A percentile compares a stretch with the other conserved stretches of the same genome.
Evolutionary conservation across 306 rosid genomes (phyloP).

Genomic region (Glycine tomentella): DNA sequence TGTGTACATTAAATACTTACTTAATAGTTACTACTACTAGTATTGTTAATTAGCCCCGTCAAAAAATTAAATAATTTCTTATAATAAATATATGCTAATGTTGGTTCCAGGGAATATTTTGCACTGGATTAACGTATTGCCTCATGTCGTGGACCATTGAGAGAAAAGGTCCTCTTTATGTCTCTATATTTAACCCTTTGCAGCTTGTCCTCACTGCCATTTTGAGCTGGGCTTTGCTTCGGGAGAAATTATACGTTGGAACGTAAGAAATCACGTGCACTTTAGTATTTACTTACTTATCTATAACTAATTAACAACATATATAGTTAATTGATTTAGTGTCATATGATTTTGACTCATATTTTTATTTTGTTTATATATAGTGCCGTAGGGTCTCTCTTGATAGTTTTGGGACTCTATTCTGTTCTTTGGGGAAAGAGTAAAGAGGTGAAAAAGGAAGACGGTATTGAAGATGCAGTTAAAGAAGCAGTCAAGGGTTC

Average conservation of each 20-base stretch:
- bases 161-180: conserved; percentile 83
- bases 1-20: too few relatives aligned
- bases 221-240: conserved; percentile 77
- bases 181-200: conserved; percentile 70
- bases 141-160: conserved; percentile 82
- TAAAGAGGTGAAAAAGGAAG: conserved; percentile 52
- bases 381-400: conserved; percentile 67
- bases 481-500: not conserved
- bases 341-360: not conserved
- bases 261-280: conserved; percentile 58
- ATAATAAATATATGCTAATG: too few relatives aligned
- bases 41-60: not conserved
- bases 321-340: too few relatives aligned
- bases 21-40: not conserved
- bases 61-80: too few relatives aligned
- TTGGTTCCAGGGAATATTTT: conserved; percentile 67
- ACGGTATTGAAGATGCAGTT: not conserved
- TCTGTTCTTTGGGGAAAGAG: conserved; percentile 84
- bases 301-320: too few relatives aligned
- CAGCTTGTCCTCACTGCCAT: conserved; percentile 74
- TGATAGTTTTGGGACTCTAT: conserved; percentile 74
- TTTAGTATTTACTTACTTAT: not conserved
- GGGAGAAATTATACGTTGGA: conserved; percentile 70
- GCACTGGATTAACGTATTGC: conserved; percentile 69
- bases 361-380: not conserved